Percentiles rank a stretch among this genome's conserved stretches.
Conservation (phyloP, 106 monocot genomes). For the Dendrobium huoshanense region DNA sequence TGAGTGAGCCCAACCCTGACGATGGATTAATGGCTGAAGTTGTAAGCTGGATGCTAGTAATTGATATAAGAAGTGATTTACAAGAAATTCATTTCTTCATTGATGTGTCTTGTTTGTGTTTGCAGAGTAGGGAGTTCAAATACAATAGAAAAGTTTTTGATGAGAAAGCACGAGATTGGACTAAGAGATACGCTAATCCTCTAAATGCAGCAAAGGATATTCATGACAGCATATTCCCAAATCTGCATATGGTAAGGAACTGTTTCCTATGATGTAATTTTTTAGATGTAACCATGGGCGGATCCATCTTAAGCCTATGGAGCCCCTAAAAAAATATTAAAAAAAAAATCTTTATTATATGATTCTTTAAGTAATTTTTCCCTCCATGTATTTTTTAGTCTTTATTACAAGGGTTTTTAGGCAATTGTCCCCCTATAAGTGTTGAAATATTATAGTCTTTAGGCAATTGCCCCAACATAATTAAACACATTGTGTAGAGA, state of each 20-base stretch:
- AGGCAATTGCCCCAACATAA: too few species aligned
- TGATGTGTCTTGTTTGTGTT: not conserved
- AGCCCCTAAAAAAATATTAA: too few species aligned
- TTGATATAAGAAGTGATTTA: not conserved
- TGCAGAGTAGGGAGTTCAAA: constrained; percentile 91
- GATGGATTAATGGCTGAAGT: constrained; percentile 94
- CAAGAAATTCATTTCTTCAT: not conserved
- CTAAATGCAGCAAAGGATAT: constrained; percentile 16
- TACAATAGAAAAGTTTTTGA: constrained; percentile 80
- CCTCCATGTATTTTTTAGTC: too few species aligned
- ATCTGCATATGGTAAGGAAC: constrained; percentile 8
- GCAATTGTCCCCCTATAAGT: too few species aligned
- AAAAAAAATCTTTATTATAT: not conserved
- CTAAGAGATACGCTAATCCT: constrained; percentile 65
- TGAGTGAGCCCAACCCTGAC: constrained; percentile 92
- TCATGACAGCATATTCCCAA: constrained; percentile 1
- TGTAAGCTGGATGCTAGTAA: constrained; percentile 33
- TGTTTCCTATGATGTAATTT: not conserved
- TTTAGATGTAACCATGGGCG: too few species aligned
- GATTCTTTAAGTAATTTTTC: too few species aligned
- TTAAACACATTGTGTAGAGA: too few species aligned
- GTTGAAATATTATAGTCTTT: too few species aligned
- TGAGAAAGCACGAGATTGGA: constrained; percentile 71
- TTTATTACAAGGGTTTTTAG: too few species aligned
- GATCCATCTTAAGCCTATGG: too few species aligned